Conservation (phyloP, 1,139 yeast species). For the Fermentozyma sake region DNA sequence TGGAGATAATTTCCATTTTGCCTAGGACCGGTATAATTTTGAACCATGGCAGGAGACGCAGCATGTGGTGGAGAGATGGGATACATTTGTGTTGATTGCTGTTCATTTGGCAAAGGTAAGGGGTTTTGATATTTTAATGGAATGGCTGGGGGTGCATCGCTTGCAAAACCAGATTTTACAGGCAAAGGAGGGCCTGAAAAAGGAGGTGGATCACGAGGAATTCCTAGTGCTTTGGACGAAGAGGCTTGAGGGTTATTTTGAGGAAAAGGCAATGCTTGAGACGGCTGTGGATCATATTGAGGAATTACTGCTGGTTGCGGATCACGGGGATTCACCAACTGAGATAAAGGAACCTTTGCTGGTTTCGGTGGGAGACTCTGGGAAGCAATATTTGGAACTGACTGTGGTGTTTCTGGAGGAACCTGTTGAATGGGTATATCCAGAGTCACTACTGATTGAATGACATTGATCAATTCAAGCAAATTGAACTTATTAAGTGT, state of each 20-base stretch:
- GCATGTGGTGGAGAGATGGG: too few species aligned
- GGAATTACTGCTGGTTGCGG: slow-evolving; percentile 3
- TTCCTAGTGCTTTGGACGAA: neutral
- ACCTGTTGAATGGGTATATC: slow-evolving; percentile 25
- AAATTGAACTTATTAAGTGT: slow-evolving; percentile 28
- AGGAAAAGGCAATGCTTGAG: too few species aligned
- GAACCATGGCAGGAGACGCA: too few species aligned
- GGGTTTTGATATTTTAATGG: slow-evolving; percentile 34
- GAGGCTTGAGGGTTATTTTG: neutral
- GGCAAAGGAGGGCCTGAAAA: slow-evolving; percentile 43
- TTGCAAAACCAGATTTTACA: slow-evolving; percentile 23
- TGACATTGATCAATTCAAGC: slow-evolving; percentile 28
- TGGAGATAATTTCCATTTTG: too few species aligned
- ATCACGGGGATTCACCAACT: neutral
- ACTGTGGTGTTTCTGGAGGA: slow-evolving; percentile 12
- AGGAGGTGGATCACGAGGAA: slow-evolving; percentile 5
- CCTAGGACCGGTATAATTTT: too few species aligned
- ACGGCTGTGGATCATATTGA: neutral
- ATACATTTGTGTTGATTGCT: neutral
- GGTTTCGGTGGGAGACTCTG: too few species aligned
- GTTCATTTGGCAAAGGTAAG: slow-evolving; percentile 25
- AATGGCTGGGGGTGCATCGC: slow-evolving; percentile 4
- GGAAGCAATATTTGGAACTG: too few species aligned
- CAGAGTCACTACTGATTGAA: slow-evolving; percentile 37
- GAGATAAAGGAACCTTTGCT: slow-evolving; percentile 13